A percentile compares a stretch with the other conserved stretches of the same genome.
Evolutionary conservation across 352 stramenopile species (phyloP).

Genomic region (Phytophthora citrophthora): DNA sequence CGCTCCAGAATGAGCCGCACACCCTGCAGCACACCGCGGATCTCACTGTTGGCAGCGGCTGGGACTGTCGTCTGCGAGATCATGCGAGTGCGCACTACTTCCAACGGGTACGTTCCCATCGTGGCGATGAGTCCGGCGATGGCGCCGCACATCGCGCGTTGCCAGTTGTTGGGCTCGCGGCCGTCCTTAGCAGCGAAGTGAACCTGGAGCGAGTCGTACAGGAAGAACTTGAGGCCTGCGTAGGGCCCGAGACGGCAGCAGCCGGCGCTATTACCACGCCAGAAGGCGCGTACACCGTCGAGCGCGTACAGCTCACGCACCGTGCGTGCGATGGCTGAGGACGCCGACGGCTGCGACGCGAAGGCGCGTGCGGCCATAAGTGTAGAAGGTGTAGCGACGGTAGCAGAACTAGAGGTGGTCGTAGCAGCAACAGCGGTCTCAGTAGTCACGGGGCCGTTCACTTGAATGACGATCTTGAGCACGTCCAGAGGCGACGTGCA

Average conservation of each 20-base stretch:
- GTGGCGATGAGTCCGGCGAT: slow-evolving; percentile 72
- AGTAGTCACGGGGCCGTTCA: slow-evolving; percentile 50
- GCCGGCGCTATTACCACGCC: slow-evolving; percentile 76
- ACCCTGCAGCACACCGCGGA: slow-evolving; percentile 65
- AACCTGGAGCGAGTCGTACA: slow-evolving; percentile 74
- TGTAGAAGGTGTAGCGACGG: slow-evolving; percentile 23
- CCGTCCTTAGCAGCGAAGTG: slow-evolving; percentile 37
- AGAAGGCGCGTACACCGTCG: slow-evolving; percentile 79
- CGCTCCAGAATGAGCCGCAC: slow-evolving; percentile 61
- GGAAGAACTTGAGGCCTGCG: slow-evolving; percentile 82
- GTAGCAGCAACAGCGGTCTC: neutral
- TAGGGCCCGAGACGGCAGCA: slow-evolving; percentile 83
- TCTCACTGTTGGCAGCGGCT: slow-evolving; percentile 43
- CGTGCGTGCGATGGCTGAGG: slow-evolving; percentile 50
- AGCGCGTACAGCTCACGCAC: slow-evolving; percentile 66
- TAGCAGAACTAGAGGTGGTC: neutral
- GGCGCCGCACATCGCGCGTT: slow-evolving; percentile 66
- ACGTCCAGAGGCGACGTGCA: slow-evolving; percentile 84
- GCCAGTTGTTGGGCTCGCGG: slow-evolving; percentile 47
- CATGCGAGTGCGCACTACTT: slow-evolving; percentile 84
- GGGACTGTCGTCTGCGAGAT: slow-evolving; percentile 59
- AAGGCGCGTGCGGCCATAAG: slow-evolving; percentile 33
- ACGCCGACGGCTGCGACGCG: slow-evolving; percentile 35
- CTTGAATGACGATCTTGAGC: slow-evolving; percentile 88
- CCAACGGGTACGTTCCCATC: slow-evolving; percentile 79